phyloP scores from a whole-genome alignment of 2,329 filamentous ascomycete genomes.

The Colletotrichum viniferum region DNA sequence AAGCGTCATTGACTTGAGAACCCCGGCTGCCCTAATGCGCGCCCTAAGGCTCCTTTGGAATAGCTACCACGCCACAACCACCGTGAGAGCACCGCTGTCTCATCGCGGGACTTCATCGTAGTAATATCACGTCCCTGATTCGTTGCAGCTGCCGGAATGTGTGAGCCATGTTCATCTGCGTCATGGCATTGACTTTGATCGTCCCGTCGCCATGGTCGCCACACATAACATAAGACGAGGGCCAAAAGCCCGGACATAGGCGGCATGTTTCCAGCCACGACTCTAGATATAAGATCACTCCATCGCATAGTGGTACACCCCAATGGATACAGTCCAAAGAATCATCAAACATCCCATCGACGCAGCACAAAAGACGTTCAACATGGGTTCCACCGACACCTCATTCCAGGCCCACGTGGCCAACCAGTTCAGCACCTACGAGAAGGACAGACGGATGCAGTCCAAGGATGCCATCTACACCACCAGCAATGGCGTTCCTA shows the following conservation, averaged over 20 bases:
- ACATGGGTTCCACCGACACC: constrained; percentile 30
- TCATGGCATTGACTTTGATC: not conserved
- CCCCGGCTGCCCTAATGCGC: not conserved
- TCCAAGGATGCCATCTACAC: constrained; percentile 53
- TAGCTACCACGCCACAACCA: not conserved
- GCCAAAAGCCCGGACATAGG: not conserved
- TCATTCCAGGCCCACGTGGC: constrained; percentile 41
- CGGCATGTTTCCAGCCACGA: not conserved
- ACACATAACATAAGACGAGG: not conserved
- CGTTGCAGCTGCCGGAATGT: not conserved
- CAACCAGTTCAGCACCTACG: constrained; percentile 40
- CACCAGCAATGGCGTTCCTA: constrained; percentile 60
- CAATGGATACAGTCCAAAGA: not conserved
- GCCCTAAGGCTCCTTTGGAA: not conserved
- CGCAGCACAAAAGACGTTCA: not conserved
- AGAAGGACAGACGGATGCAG: constrained; percentile 41
- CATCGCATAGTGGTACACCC: not conserved
- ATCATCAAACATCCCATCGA: not conserved
- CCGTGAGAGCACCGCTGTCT: not conserved
- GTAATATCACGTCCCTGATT: not conserved
- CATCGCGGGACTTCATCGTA: not conserved
- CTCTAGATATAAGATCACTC: not conserved
- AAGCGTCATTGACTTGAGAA: not conserved
- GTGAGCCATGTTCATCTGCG: not conserved
- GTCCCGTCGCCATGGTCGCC: not conserved